phyloP scores from a whole-genome alignment of 140 eudicot genomes.

The Erigeron philadelphicus region DNA sequence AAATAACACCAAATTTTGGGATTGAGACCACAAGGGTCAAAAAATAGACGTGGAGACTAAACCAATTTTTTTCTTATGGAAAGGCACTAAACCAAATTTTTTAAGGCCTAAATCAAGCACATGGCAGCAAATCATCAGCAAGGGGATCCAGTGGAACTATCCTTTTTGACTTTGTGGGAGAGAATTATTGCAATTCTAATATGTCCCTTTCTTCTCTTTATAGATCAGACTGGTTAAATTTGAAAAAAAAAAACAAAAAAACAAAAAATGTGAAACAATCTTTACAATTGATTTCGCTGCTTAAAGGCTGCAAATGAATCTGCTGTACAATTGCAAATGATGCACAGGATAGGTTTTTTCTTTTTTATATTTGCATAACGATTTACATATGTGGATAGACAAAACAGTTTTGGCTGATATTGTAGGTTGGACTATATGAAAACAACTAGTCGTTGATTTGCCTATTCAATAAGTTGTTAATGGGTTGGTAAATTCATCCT shows the following conservation, averaged over 20 bases:
- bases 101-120: slow-evolving; percentile 31
- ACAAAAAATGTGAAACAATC: slow-evolving; percentile 7
- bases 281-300: neutral
- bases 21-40: slow-evolving; percentile 10
- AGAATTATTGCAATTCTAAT: slow-evolving; percentile 16
- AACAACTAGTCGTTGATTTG: slow-evolving; percentile 5
- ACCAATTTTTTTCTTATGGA: neutral
- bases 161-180: slow-evolving; percentile 27
- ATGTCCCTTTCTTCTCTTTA: slow-evolving; percentile 12
- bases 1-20: slow-evolving; percentile 14
- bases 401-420: neutral
- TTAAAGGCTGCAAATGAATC: neutral
- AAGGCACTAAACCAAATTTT: slow-evolving; percentile 18
- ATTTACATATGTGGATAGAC: too few relatives aligned
- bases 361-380: neutral
- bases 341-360: slow-evolving; percentile 1
- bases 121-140: slow-evolving; percentile 33
- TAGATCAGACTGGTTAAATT: slow-evolving; percentile 17
- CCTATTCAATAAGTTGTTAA: slow-evolving; percentile 3
- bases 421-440: neutral
- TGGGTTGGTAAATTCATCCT: neutral
- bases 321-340: slow-evolving; percentile 12
- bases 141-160: slow-evolving; percentile 26
- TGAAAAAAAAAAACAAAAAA: neutral
- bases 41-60: slow-evolving; percentile 31